phyloP scores from a whole-genome alignment of 2,329 filamentous ascomycete species.

The Hyphodiscus sp. region DNA sequence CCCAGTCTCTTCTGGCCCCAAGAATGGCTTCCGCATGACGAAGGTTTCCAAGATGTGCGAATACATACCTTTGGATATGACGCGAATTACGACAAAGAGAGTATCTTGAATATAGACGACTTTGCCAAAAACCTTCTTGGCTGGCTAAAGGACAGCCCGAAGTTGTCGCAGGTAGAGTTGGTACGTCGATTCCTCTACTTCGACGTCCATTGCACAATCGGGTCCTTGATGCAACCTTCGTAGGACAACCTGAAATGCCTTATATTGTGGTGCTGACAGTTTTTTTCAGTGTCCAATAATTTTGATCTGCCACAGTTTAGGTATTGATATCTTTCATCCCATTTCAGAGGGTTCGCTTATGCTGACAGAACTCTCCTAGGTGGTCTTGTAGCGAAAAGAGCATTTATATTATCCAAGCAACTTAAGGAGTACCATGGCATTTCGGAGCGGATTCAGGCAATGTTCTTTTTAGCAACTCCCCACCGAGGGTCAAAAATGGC shows the following conservation, averaged over 20 bases:
- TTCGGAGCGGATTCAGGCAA: constrained; percentile 18
- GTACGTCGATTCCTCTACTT: background rate
- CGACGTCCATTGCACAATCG: background rate
- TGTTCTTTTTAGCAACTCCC: constrained; percentile 30
- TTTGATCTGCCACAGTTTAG: background rate
- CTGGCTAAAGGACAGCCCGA: background rate
- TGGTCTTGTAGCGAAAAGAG: constrained; percentile 1
- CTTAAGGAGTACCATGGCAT: constrained; percentile 9
- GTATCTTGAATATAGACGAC: background rate
- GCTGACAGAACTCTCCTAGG: background rate
- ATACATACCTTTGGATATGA: constrained; percentile 28
- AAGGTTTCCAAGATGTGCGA: constrained; percentile 27
- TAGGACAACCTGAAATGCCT: no score
- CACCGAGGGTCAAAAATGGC: constrained; percentile 29
- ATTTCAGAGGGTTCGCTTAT: no score
- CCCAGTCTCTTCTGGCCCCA: constrained; percentile 29
- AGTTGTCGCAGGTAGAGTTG: background rate
- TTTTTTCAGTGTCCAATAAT: background rate
- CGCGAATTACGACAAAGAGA: constrained; percentile 2
- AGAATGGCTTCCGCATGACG: constrained; percentile 30
- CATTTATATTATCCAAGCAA: constrained; percentile 24
- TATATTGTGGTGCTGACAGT: background rate
- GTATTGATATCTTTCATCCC: no score
- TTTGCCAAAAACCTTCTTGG: background rate
- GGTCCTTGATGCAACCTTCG: no score